Percentiles rank a stretch among this genome's conserved stretches.
These are phyloP conservation scores for Botrytis fragariae DNA, from an alignment of 2,329 filamentous ascomycete species.

Conservation along the genomic window DNA sequence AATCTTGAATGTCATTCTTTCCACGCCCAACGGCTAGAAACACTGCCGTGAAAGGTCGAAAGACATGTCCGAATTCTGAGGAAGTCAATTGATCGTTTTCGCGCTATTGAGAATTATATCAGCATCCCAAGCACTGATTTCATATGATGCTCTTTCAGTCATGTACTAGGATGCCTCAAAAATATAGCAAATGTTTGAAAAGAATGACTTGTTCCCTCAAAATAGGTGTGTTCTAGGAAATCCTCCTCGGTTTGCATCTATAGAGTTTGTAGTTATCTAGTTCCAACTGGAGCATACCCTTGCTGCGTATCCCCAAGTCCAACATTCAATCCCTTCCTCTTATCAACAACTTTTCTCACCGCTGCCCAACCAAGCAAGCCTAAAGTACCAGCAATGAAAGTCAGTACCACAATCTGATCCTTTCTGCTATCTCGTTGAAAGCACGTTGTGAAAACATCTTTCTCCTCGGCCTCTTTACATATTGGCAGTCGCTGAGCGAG, in stretches of 20 bases:
- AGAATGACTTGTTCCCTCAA: slow-evolving; percentile 1
- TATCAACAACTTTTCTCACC: slow-evolving; percentile 49
- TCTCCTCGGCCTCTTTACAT: slow-evolving; percentile 60
- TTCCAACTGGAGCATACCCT: slow-evolving; percentile 32
- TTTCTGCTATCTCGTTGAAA: slow-evolving; percentile 67
- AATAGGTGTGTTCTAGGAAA: neutral
- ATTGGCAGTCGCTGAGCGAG: slow-evolving; percentile 58
- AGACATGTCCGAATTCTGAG: neutral
- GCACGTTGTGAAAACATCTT: slow-evolving; percentile 60
- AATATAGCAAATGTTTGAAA: neutral
- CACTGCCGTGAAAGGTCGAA: neutral
- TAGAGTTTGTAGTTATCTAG: slow-evolving; percentile 18
- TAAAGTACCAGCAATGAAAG: slow-evolving; percentile 57
- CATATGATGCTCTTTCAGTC: neutral
- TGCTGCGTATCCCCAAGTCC: slow-evolving; percentile 29
- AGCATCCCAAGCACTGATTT: neutral
- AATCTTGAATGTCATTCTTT: neutral
- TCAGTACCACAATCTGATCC: slow-evolving; percentile 65
- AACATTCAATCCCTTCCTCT: slow-evolving; percentile 37
- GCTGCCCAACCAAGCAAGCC: slow-evolving; percentile 61
- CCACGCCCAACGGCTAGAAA: neutral
- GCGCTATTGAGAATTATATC: too few relatives aligned
- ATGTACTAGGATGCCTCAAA: neutral
- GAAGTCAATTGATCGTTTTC: neutral
- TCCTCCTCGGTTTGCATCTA: neutral